These are phyloP conservation scores for Panicum virgatum DNA, from an alignment of 202 grass and related monocot genomes.

Conservation along the genomic window DNA sequence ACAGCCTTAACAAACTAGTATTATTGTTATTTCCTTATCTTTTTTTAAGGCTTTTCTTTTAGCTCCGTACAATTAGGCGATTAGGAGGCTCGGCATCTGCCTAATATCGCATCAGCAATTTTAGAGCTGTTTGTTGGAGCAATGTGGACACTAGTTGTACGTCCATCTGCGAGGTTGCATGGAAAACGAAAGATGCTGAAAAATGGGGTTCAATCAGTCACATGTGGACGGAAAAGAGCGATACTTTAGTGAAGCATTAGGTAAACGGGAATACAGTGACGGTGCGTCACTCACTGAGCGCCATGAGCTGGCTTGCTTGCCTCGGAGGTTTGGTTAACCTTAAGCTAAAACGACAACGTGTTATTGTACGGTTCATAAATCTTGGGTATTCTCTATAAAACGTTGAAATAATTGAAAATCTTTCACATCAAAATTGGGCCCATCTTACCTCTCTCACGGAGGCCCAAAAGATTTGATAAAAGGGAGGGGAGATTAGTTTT, in stretches of 20 bases:
- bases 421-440: too few relatives aligned
- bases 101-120: too few relatives aligned
- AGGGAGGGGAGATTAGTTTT: too few relatives aligned
- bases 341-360: neutral
- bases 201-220: neutral
- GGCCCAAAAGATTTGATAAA: too few relatives aligned
- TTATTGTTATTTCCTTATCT: neutral
- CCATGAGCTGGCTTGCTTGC: slow-evolving; percentile 8
- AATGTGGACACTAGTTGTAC: slow-evolving; percentile 17
- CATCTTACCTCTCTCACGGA: too few relatives aligned
- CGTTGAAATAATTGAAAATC: too few relatives aligned
- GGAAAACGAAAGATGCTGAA: slow-evolving; percentile 29
- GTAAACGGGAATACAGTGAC: slow-evolving; percentile 31
- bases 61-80: neutral
- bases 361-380: neutral
- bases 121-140: slow-evolving; percentile 11
- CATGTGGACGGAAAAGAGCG: neutral
- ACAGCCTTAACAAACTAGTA: neutral
- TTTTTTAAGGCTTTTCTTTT: neutral
- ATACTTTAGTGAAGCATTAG: neutral
- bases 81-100: too few relatives aligned
- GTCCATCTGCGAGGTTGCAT: slow-evolving; percentile 16
- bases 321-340: neutral
- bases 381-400: too few relatives aligned
- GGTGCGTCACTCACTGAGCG: slow-evolving; percentile 3